Conservation (phyloP, 306 rosid species). For the Mimosa bimucronata region DNA sequence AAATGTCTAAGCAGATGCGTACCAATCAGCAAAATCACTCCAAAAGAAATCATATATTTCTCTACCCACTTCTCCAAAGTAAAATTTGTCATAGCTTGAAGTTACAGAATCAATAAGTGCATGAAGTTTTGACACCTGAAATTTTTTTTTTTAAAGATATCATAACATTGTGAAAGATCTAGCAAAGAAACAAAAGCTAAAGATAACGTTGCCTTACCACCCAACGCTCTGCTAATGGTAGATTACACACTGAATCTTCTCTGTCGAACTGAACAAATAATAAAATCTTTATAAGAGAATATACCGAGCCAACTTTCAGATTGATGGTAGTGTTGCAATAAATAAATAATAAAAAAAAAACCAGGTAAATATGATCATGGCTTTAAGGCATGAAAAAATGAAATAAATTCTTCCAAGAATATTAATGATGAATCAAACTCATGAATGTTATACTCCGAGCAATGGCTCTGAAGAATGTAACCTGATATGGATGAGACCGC, state of each 20-base stretch:
- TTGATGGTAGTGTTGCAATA: not conserved
- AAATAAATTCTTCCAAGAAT: not conserved
- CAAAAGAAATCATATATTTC: constrained; percentile 91
- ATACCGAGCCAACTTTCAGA: constrained; percentile 4
- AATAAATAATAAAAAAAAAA: not conserved
- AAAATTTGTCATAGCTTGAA: constrained; percentile 84
- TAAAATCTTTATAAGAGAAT: not conserved
- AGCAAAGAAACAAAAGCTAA: constrained; percentile 20
- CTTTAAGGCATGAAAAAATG: not conserved
- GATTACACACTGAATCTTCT: constrained; percentile 58
- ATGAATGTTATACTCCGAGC: not conserved
- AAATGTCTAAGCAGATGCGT: constrained; percentile 31
- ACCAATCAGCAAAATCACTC: constrained; percentile 99
- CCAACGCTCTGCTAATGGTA: constrained; percentile 95
- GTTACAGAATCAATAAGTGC: constrained; percentile 73
- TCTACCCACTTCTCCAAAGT: constrained; percentile 92
- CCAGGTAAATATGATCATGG: not conserved
- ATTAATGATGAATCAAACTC: not conserved
- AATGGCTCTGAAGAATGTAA: not conserved
- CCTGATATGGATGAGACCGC: not conserved
- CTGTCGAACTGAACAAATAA: constrained; percentile 64
- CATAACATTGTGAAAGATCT: constrained; percentile 23
- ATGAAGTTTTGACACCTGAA: constrained; percentile 91
- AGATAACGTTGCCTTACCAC: constrained; percentile 65
- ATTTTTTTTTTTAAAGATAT: constrained; percentile 1